phyloP scores from a whole-genome alignment of 176 grass and related monocot species.

The Saccharum spontaneum region DNA sequence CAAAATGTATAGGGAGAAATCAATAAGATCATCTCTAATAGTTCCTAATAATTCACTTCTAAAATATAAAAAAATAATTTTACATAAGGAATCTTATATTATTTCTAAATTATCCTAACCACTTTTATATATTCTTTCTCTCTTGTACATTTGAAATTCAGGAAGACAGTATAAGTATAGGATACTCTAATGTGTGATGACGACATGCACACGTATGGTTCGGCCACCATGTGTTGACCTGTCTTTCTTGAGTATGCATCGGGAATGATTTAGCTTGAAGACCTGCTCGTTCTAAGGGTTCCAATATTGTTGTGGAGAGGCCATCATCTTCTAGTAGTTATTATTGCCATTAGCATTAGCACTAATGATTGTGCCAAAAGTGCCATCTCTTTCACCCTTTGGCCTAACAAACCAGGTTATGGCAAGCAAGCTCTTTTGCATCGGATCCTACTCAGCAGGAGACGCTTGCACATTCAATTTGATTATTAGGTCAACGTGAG shows the following conservation, averaged over 20 bases:
- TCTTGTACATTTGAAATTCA: no score
- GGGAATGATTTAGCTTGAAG: slow-evolving; percentile 7
- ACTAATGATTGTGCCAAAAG: slow-evolving; percentile 19
- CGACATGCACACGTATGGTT: background rate
- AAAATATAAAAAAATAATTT: no score
- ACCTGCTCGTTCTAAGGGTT: background rate
- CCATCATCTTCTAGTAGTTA: slow-evolving; percentile 5
- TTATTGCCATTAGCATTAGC: slow-evolving; percentile 17
- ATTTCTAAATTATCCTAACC: no score
- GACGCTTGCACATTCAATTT: background rate
- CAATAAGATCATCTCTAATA: no score
- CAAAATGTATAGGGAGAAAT: no score
- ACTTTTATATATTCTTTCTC: no score
- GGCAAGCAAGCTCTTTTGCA: slow-evolving; percentile 32
- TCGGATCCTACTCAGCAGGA: slow-evolving; percentile 51
- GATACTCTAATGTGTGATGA: background rate
- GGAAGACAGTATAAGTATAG: no score
- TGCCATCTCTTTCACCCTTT: slow-evolving; percentile 18
- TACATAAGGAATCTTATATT: no score
- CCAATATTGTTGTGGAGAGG: slow-evolving; percentile 16
- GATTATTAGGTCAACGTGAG: slow-evolving; percentile 8
- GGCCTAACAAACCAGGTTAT: slow-evolving; percentile 44
- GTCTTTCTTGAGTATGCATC: background rate
- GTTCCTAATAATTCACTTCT: no score
- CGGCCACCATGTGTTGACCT: background rate